These are phyloP conservation scores for Glomus cerebriforme DNA, from an alignment of 192 early-diverging fungal genomes.

Conservation along the genomic window DNA sequence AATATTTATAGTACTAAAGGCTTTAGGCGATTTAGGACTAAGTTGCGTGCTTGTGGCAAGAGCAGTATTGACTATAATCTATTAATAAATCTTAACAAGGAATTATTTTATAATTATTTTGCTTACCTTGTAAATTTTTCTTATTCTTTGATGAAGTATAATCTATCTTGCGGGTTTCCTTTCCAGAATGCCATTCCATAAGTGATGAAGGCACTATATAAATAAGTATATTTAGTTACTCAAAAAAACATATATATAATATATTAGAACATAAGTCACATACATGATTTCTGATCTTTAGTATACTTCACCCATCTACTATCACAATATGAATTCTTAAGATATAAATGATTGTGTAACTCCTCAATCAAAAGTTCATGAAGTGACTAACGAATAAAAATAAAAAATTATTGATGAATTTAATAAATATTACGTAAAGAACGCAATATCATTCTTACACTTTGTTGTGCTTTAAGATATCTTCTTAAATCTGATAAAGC, in stretches of 20 bases:
- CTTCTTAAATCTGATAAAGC: constrained; percentile 68
- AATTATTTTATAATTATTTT: not conserved
- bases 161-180: constrained; percentile 6
- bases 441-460: constrained; percentile 37
- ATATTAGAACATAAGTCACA: constrained; percentile 16
- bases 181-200: constrained; percentile 22
- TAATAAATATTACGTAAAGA: not conserved
- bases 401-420: not conserved
- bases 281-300: constrained; percentile 56
- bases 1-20: not conserved
- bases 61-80: constrained; percentile 13
- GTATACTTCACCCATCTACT: constrained; percentile 59
- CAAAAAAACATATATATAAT: not conserved
- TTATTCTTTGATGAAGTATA: constrained; percentile 19
- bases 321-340: constrained; percentile 78
- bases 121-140: constrained; percentile 43
- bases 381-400: constrained; percentile 44
- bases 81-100: not conserved
- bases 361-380: constrained; percentile 72
- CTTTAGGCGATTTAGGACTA: constrained; percentile 25
- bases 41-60: not conserved
- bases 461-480: constrained; percentile 60
- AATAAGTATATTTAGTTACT: not conserved
- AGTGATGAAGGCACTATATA: constrained; percentile 18
- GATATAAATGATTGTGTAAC: constrained; percentile 76